Base-by-base conservation (phyloP, 768 basidiomycete genomes). In the Collybia sordida region DNA sequence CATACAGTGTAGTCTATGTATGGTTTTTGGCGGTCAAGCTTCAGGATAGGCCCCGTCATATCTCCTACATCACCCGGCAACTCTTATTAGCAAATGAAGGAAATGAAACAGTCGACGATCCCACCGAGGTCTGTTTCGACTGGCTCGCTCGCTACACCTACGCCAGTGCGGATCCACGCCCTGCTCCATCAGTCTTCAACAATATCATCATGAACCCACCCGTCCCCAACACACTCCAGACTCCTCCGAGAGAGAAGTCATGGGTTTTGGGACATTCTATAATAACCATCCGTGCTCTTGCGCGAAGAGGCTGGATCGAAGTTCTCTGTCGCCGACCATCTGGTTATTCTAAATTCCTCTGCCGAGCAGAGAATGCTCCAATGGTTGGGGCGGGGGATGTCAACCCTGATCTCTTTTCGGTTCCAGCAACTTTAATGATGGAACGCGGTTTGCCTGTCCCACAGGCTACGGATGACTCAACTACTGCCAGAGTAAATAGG, bases 71-170 rank as follows among this genome's bases (percentile, higher is more conserved):
- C 64, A 87, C 88, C 0, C 79, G 88, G 7, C 89, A 93, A 56
- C 79, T 99, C 1, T 73, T 95, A 7, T 74, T 93, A 21, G 93
- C 93, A 12, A 93, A 93, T 68, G 88, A 90, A 52, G 85, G 81
- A 12, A 81, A 80, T 46, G 70, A 72, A 1, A 77, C 81, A 35
- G 73, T 95, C 4, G 97, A 98, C 64, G 92, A 90, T 52, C 86
- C 88, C 22, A 91, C 94, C 0, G 93, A 98, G 63, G 96, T 98
- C 28, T 96, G 93, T 68, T 95, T 98, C 62, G 97, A 99, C 65
- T 98, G 95, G 93, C 77, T 99, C 15, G 88, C 93, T 8, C 79
- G 97, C 15, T 97, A 97, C 64, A 88, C 96, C 0, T 98, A 95
- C 59, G 93, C 87, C 12, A 93, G 88, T 59, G 93, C 93, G 14